Base-by-base conservation (phyloP, 2,329 filamentous ascomycete species). In the Orbilia brochopaga region DNA sequence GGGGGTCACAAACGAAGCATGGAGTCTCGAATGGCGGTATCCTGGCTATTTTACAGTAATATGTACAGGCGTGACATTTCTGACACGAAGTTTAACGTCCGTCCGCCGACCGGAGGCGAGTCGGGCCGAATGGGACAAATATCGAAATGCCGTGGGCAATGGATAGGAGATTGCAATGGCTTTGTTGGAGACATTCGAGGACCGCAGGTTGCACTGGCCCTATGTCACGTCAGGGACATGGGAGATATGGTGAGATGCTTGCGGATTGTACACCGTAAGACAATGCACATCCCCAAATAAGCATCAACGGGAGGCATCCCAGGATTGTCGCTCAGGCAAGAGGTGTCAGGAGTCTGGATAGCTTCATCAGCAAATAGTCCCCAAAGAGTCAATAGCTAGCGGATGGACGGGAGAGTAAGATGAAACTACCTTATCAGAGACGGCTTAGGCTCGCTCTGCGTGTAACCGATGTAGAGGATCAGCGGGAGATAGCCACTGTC, bases 391-490 rank as follows among this genome's bases (percentile, higher is more conserved):
- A 64, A 65, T 51, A 44, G 46, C 8, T 1, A 54, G 15, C n/a
- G 24, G 15, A 15, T 19, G 48, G 17, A 10, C 40, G 15, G 13
- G 17, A 24, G 48, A 6, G 3, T 4, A 42, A 15, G 37, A 13
- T 44, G 40, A 42, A 11, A 35, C 37, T 60, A 70, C 66, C 66
- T 70, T 30, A 70, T 70, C 24, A 70, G 55, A 35, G 66, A 58
- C 7, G 66, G 66, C 57, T 70, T 70, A 37, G 66, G 66, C 21
- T 70, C 66, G 30, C 66, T 70, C 7, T 70, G 66, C 46, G 66
- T 63, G 59, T 70, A 70, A 55, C 66, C 66, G 54, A 70, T 70
- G 63, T 70, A 70, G 19, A 70, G 66, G 30, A 70, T 70, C n/a
- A 70, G 50, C 42, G 66, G 66, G 30, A 70, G 66, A 37, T 70